These are phyloP conservation scores for Acorus calamus DNA, from an alignment of 106 monocot genomes.

Conservation along the genomic window DNA sequence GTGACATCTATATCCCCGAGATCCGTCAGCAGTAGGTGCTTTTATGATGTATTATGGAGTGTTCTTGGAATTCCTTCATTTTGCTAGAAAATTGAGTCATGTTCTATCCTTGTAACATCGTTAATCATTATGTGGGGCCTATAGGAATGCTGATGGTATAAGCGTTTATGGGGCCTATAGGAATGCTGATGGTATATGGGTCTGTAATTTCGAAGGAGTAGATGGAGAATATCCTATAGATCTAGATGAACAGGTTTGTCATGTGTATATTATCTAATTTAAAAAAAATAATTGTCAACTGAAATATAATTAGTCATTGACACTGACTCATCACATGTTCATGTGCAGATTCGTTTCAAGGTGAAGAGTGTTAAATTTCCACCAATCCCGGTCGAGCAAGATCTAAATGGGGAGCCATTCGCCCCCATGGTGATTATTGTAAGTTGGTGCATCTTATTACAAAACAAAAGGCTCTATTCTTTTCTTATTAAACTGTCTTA, in stretches of 20 bases:
- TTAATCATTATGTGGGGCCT: slow-evolving; percentile 1
- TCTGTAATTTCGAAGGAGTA: slow-evolving; percentile 23
- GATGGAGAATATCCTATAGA: slow-evolving; percentile 36
- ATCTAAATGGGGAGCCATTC: slow-evolving; percentile 59
- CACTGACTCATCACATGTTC: not conserved
- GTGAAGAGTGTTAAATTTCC: slow-evolving; percentile 70
- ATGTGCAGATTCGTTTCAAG: slow-evolving; percentile 53
- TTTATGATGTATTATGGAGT: no score
- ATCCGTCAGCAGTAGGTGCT: slow-evolving; percentile 24
- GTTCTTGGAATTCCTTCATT: no score
- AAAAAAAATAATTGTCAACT: not conserved
- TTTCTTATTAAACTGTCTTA: no score
- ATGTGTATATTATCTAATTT: not conserved
- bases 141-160: slow-evolving; percentile 50
- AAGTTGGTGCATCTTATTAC: slow-evolving; percentile 13
- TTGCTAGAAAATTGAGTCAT: no score
- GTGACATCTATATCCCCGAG: slow-evolving; percentile 67
- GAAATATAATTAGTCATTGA: not conserved
- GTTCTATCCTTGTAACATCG: no score
- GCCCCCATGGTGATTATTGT: slow-evolving; percentile 88
- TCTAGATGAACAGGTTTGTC: slow-evolving; percentile 63
- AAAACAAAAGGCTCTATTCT: no score
- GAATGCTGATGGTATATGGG: slow-evolving; percentile 64
- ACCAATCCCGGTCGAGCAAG: slow-evolving; percentile 60
- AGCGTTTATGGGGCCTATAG: slow-evolving; percentile 37